Percentiles rank a stretch among this genome's conserved stretches.
Conservation (phyloP, 306 rosid species). For the Malus sylvestris region DNA sequence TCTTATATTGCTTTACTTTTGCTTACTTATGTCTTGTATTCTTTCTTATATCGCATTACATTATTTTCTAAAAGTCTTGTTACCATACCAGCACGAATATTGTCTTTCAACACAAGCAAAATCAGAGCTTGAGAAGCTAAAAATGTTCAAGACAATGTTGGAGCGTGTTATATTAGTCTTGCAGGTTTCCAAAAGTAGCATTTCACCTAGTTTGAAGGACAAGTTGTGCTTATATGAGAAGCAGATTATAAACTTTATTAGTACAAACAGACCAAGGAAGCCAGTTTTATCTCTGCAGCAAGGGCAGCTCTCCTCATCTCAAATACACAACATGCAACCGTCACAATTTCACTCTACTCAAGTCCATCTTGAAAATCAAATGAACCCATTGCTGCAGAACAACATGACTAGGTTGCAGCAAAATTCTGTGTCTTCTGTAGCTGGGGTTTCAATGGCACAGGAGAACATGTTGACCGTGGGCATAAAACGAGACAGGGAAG, state of each 20-base stretch:
- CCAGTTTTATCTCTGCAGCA: constrained; percentile 38
- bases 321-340: constrained; percentile 45
- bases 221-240: constrained; percentile 44
- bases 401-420: constrained; percentile 54
- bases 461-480: constrained; percentile 36
- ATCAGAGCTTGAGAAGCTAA: constrained; percentile 51
- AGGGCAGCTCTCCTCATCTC: constrained; percentile 55
- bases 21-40: neutral
- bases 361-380: constrained; percentile 66
- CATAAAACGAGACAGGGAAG: constrained; percentile 38
- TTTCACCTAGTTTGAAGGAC: constrained; percentile 30
- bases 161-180: constrained; percentile 43
- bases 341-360: constrained; percentile 17
- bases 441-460: constrained; percentile 50
- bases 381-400: constrained; percentile 65
- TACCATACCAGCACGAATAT: constrained; percentile 20
- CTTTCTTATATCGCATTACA: neutral
- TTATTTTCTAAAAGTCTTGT: constrained; percentile 9
- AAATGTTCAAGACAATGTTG: constrained; percentile 38
- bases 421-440: constrained; percentile 44
- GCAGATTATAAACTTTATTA: constrained; percentile 33
- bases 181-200: constrained; percentile 34
- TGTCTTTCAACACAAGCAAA: constrained; percentile 43
- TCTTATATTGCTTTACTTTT: neutral
- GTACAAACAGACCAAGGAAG: constrained; percentile 31